Percentiles rank a stretch among this genome's conserved stretches.
Evolutionary conservation across 192 early-diverging fungal genomes (phyloP).

Genomic region (Thamnidium elegans): DNA sequence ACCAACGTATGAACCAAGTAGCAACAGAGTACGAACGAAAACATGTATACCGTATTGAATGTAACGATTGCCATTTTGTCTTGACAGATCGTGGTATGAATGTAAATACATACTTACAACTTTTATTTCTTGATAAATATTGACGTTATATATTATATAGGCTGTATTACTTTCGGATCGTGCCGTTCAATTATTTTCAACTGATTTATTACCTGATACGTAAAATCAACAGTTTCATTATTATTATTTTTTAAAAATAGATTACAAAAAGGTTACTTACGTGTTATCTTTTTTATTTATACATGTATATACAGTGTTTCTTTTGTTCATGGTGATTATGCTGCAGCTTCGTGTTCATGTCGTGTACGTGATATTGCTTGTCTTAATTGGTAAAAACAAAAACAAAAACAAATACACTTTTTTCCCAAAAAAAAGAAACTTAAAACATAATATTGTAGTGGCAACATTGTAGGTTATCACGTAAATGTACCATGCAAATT

Average conservation of each 20-base stretch:
- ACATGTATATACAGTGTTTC: slow-evolving; percentile 1
- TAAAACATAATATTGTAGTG: slow-evolving; percentile 38
- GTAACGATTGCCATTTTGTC: neutral
- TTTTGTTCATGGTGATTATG: slow-evolving; percentile 16
- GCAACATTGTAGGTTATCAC: slow-evolving; percentile 80
- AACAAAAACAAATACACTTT: neutral
- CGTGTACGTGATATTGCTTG: slow-evolving; percentile 13
- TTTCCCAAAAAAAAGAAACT: neutral
- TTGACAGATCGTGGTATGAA: slow-evolving; percentile 16
- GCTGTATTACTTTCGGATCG: slow-evolving; percentile 13
- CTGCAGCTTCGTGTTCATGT: slow-evolving; percentile 15
- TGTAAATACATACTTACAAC: neutral
- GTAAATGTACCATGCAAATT: slow-evolving; percentile 81
- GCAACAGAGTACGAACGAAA: slow-evolving; percentile 11
- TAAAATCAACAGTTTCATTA: neutral
- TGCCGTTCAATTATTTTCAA: slow-evolving; percentile 7
- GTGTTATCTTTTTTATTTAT: neutral
- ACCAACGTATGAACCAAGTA: slow-evolving; percentile 12
- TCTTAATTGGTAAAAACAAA: neutral
- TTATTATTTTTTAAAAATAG: neutral
- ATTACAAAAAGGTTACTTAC: neutral
- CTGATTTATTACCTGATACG: slow-evolving; percentile 16
- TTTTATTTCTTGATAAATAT: neutral
- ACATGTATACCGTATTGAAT: slow-evolving; percentile 13
- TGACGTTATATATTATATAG: neutral